Evolutionary conservation across 2,329 filamentous ascomycete genomes (phyloP), one percentile per base, ranked within the genome.

Genomic region (Venturia oleaginea): DNA sequence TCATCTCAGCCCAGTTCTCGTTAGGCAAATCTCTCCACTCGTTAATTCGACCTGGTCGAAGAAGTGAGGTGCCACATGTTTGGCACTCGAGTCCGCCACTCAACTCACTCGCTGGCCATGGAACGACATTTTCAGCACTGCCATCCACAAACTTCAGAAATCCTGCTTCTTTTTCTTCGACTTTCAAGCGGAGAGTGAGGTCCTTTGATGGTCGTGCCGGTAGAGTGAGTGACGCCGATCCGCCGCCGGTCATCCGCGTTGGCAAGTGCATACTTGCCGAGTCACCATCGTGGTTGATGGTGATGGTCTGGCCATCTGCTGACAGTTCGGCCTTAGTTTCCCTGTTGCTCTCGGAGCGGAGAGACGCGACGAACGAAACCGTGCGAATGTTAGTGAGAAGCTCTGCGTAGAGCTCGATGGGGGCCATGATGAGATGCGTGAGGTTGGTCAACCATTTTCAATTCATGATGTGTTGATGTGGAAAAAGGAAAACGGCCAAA

Each of bases 1-100:
- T 99, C 92, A 99, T 96, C 77, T 99, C 94, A 0, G 94, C 95
- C 94, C 94, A 99, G 71, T 96, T 93, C 70, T 96, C 92, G 72
- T 92, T 96, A 0, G 94, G 94, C 22, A 99, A 79, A 72, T 99
- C 92, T 76, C 93, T 96, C 93, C 94, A 99, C 43, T 77, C 75
- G 46, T 75, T 77, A 8, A 77, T 64, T 85, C 78, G 69, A 17
- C 37, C 59, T 24, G n/a, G n/a, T 27, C 27, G 40, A 40, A 42
- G 27, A 5, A 62, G 27, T 43, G 64, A 10, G 5, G 43, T 42
- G 8, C 60, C 42, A 30, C 64, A 55, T 22, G 11, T 19, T 15
- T 30, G 38, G 40, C 63, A 60, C 17, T 40, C 46, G 24, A 62
- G 13, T 11, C 42, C 57, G 2, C 65, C 70, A 32, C 59, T 63